These are phyloP conservation scores for Fusarium sp. DNA, from an alignment of 2,329 filamentous ascomycete species.

Conservation along the genomic window DNA sequence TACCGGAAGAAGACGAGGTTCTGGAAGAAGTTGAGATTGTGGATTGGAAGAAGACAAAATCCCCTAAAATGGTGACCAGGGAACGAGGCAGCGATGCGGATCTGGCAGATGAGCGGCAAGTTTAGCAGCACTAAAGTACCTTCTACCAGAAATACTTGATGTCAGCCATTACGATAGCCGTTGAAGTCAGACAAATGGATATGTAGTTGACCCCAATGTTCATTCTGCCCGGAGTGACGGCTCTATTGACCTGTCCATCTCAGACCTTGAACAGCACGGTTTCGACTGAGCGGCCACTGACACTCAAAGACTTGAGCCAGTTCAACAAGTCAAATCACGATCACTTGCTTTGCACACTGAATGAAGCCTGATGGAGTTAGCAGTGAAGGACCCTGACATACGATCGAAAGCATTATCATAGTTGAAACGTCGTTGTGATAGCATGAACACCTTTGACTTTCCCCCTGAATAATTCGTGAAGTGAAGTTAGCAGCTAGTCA, in stretches of 20 bases:
- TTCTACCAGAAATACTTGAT: not conserved
- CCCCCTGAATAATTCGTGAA: not conserved
- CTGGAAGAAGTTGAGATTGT: not conserved
- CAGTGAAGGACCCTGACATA: not conserved
- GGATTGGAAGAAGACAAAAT: not conserved
- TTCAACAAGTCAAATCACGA: too few relatives aligned
- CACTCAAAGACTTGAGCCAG: not conserved
- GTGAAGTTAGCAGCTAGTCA: not conserved
- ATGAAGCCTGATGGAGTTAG: not conserved
- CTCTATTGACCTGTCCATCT: not conserved
- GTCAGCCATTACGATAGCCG: not conserved
- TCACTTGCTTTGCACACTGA: too few relatives aligned
- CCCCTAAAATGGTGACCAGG: not conserved
- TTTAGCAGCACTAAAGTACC: not conserved
- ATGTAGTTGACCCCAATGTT: too few relatives aligned
- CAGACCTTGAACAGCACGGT: not conserved
- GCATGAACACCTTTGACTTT: accelerated
- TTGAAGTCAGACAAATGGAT: not conserved
- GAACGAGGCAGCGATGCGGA: not conserved
- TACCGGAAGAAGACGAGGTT: not conserved
- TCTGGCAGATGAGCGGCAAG: not conserved
- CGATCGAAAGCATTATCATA: too few relatives aligned
- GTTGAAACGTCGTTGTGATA: too few relatives aligned
- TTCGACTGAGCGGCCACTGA: not conserved
- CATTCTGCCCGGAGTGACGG: accelerated